Base-by-base conservation (phyloP, 2,329 filamentous ascomycete species). In the Dactylellina leptospora region DNA sequence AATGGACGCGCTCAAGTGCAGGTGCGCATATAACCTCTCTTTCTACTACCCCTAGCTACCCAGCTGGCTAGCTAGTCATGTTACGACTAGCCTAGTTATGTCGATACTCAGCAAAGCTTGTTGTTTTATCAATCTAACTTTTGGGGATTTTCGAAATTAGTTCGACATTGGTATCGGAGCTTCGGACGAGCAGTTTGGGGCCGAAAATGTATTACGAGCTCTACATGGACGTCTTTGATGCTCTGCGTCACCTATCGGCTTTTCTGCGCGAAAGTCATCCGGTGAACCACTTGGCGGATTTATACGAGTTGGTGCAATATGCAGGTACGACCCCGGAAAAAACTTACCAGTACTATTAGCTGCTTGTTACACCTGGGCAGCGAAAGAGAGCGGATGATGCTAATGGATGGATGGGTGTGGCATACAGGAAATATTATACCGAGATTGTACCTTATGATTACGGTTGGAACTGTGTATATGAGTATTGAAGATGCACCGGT, bases 171-270 rank as follows among this genome's bases (percentile, higher is more conserved):
- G 93, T 99, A 73, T 97, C 95, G n/a, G 95, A 99, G 81, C 87
- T 99, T 77, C 92, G 95, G 77, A 99, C 95, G 3, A 96, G 93
- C 80, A 97, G 91, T 78, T 86, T 99, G 55, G 92, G 95, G n/a
- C 95, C 95, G 30, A 99, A 99, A 81, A 95, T 99, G 81, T 99
- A 99, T 84, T 99, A 99, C 81, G 96, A 99, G 83, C 87, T 99
- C 68, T 99, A 99, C 83, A 99, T 99, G 95, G 87, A 95, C 75
- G 92, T 99, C 74, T 99, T 99, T 82, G 95, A 99, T 83, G 93
- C 96, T 75, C 83, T 99, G 79, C 92, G 95, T 80, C 93, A 97
- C 82, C 88, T 99, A 58, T 96, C 95, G 60, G 91, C 96, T 75
- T 96, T 97, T 81, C 88, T 99, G 45, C 93, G 92, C 81, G 95